phyloP scores from a whole-genome alignment of 164 flowering plant genomes.

The Umbilicus rupestris region DNA sequence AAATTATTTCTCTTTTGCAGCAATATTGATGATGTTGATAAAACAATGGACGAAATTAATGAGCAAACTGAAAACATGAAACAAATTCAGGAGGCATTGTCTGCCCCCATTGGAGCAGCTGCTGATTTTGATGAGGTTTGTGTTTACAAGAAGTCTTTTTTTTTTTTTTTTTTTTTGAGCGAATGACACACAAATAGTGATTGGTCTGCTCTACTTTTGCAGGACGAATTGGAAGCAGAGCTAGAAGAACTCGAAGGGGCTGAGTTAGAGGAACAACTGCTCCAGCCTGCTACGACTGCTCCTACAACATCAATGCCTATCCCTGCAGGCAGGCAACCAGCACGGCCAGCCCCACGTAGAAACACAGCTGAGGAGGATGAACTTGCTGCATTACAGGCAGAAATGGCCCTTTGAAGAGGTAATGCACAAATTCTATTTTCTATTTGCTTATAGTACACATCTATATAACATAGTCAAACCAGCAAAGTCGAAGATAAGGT shows the following conservation, averaged over 20 bases:
- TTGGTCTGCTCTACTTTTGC: slow-evolving; percentile 9
- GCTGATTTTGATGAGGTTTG: slow-evolving; percentile 62
- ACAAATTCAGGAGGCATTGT: slow-evolving; percentile 61
- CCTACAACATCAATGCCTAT: slow-evolving; percentile 39
- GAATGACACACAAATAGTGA: background rate
- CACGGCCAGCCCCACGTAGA: slow-evolving; percentile 31
- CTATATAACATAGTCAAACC: background rate
- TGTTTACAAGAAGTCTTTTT: background rate
- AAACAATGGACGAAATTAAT: slow-evolving; percentile 63
- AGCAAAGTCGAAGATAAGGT: background rate
- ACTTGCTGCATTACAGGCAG: slow-evolving; percentile 55
- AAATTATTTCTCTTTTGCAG: slow-evolving; percentile 15
- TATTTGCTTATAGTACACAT: background rate
- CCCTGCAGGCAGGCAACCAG: slow-evolving; percentile 30
- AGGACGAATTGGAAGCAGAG: slow-evolving; percentile 62
- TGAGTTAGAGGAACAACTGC: slow-evolving; percentile 54
- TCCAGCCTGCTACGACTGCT: slow-evolving; percentile 47
- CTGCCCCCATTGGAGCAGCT: slow-evolving; percentile 53
- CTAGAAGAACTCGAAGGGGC: slow-evolving; percentile 59
- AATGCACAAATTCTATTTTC: background rate
- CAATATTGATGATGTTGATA: slow-evolving; percentile 61
- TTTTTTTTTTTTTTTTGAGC: background rate
- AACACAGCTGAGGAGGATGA: slow-evolving; percentile 50
- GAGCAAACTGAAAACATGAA: slow-evolving; percentile 65
- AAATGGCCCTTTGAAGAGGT: slow-evolving; percentile 49